Base-by-base conservation (phyloP, 2,329 filamentous ascomycete species). In the Sclerotinia trifoliorum region DNA sequence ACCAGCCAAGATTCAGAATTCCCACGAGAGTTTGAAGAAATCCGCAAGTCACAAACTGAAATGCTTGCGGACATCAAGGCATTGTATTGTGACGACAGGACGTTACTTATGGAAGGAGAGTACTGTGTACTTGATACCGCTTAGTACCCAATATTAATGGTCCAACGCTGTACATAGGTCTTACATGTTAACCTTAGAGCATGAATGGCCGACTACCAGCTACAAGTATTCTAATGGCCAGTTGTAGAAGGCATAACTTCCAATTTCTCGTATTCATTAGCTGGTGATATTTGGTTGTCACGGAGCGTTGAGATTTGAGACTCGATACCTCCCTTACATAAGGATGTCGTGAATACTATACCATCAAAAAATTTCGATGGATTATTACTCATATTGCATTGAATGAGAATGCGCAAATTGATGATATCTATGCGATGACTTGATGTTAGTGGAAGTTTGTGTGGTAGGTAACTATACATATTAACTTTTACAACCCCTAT, bases 391-490 rank as follows among this genome's bases (percentile, higher is more conserved):
- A 10, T 29, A 35, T 19, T 35, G 21, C 26, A 26, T 62, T 24
- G 29, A 11, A 51, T 15, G 13, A 24, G 13, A 62, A 39, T 39
- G 29, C 24, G 29, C 58, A 13, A 26, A 35, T 61, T 24, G 58
- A 61, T 61, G 35, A 35, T 35, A 35, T 35, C 35, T 11, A 62
- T 35, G 46, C 13, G 10, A 19, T 17, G 26, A 35, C 6, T 51
- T 51, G 58, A 62, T 49, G 29, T 57, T 57, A 42, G 55, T 57
- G 35, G n/a, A 42, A 39, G 32, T 61, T 61, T 48, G 5, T n/a
- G 35, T 26, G n/a, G 29, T 42, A 42, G 39, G 4, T 42, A 42
- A 15, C 13, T 42, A n/a, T n/a, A n/a, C n/a, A n/a, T n/a, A n/a
- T n/a, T n/a, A 42, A 39, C 35, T 39, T 39, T 39, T 10, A 15